Percentiles rank a stretch among this genome's conserved stretches.
Evolutionary conservation across 2,329 filamentous ascomycete genomes (phyloP).

Genomic region (Penicillium brasilianum): DNA sequence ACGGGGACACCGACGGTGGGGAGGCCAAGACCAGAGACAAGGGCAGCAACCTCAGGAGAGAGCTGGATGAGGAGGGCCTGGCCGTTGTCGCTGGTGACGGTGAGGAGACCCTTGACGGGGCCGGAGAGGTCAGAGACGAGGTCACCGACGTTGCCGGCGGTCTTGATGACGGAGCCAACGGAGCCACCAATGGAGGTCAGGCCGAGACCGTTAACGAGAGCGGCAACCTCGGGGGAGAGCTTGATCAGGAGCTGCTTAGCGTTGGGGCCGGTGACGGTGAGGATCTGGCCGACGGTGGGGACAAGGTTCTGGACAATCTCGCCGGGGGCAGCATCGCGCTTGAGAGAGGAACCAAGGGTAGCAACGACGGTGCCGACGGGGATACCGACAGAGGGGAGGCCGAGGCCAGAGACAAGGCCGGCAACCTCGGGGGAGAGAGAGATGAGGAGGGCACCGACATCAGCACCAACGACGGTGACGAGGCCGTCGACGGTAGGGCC

Average conservation of each 20-base stretch:
- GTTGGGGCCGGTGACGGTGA: conserved; percentile 38
- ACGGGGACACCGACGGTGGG: conserved; percentile 34
- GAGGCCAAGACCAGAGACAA: conserved; percentile 37
- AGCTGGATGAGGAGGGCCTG: conserved; percentile 36
- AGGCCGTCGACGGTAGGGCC: conserved; percentile 33
- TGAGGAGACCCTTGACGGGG: conserved; percentile 33
- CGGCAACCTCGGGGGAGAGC: conserved; percentile 37
- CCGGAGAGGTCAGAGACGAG: conserved; percentile 35
- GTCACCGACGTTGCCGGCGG: conserved; percentile 33
- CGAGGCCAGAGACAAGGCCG: conserved; percentile 35
- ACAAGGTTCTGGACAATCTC: conserved; percentile 36
- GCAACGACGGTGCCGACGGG: conserved; percentile 37
- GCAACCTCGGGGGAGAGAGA: conserved; percentile 36
- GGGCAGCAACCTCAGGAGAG: conserved; percentile 31
- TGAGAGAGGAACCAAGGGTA: conserved; percentile 36
- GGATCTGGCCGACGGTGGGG: conserved; percentile 31
- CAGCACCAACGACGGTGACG: conserved; percentile 39
- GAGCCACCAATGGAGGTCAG: conserved; percentile 35
- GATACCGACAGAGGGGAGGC: conserved; percentile 35
- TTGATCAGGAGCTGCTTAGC: conserved; percentile 39
- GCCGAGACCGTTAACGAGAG: conserved; percentile 36
- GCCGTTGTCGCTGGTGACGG: conserved; percentile 33
- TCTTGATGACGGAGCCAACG: conserved; percentile 34
- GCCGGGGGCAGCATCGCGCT: conserved; percentile 33
- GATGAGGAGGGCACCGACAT: conserved; percentile 38